Conservation (phyloP, 2,329 filamentous ascomycete species). For the Cladophialophora yegresii region DNA sequence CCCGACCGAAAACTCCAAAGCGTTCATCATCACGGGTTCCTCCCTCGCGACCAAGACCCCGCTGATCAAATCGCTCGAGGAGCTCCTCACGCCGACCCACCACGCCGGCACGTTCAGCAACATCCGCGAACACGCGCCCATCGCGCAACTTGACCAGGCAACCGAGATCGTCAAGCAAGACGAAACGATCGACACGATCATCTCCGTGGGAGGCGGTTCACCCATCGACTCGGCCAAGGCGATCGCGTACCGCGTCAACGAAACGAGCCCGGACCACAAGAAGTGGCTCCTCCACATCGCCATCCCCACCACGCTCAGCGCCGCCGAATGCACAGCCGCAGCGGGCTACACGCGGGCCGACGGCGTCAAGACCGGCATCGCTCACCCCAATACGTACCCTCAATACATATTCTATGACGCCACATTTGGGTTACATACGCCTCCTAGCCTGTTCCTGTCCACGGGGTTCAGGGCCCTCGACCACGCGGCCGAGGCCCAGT, state of each 20-base stretch:
- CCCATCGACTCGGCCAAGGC: constrained; percentile 58
- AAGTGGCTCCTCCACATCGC: constrained; percentile 51
- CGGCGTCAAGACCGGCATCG: constrained; percentile 53
- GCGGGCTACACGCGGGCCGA: constrained; percentile 55
- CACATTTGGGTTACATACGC: constrained; percentile 55
- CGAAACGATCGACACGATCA: constrained; percentile 55
- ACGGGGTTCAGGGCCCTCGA: constrained; percentile 59
- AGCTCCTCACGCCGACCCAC: constrained; percentile 47
- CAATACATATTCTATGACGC: constrained; percentile 51
- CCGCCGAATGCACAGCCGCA: constrained; percentile 57
- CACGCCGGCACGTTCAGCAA: constrained; percentile 59
- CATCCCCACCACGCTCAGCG: constrained; percentile 55
- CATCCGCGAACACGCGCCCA: constrained; percentile 59
- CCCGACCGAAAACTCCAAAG: constrained; percentile 50
- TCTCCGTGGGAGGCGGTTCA: constrained; percentile 57
- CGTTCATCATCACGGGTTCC: constrained; percentile 59
- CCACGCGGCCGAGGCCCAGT: constrained; percentile 58
- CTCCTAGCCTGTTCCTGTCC: constrained; percentile 52
- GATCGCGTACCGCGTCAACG: constrained; percentile 49
- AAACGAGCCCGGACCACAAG: constrained; percentile 38
- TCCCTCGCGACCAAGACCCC: constrained; percentile 58
- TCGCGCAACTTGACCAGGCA: constrained; percentile 57
- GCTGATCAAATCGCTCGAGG: constrained; percentile 55
- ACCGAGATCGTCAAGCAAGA: constrained; percentile 52
- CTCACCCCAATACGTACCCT: constrained; percentile 35